These are phyloP conservation scores for Yarrowia deformans DNA, from an alignment of 805 yeast species.

Conservation along the genomic window DNA sequence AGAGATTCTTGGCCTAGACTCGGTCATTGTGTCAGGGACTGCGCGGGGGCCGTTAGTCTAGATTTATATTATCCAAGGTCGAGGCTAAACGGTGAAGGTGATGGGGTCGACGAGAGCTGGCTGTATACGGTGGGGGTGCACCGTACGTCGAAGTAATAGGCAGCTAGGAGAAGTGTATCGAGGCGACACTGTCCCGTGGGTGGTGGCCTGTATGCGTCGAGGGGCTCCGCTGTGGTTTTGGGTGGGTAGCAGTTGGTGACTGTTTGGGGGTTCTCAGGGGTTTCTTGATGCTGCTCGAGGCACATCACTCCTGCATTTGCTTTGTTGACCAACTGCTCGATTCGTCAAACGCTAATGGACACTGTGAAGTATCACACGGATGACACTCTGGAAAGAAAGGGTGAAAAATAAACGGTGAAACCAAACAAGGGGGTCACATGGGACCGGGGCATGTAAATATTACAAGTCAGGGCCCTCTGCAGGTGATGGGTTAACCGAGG, in stretches of 20 bases:
- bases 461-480: not conserved
- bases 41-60: slow-evolving; percentile 2
- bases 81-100: slow-evolving; percentile 9
- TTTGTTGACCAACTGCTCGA: slow-evolving; percentile 36
- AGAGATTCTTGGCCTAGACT: slow-evolving; percentile 5
- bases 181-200: slow-evolving; percentile 3
- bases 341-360: slow-evolving; percentile 18
- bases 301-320: slow-evolving; percentile 39
- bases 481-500: not conserved
- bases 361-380: not conserved
- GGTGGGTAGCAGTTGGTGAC: slow-evolving; percentile 9
- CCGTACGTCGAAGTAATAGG: not conserved
- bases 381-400: slow-evolving; percentile 11
- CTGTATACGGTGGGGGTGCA: not conserved
- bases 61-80: slow-evolving; percentile 4
- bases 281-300: slow-evolving; percentile 27
- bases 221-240: slow-evolving; percentile 1
- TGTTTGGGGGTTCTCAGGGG: slow-evolving; percentile 20
- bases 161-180: slow-evolving; percentile 4
- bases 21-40: slow-evolving; percentile 19
- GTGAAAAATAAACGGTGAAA: slow-evolving; percentile 4
- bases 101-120: not conserved
- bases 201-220: not conserved
- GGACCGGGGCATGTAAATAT: not conserved
- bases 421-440: slow-evolving; percentile 10